These are phyloP conservation scores for Tricholoma saponaceum DNA, from an alignment of 768 basidiomycete genomes.

Conservation along the genomic window DNA sequence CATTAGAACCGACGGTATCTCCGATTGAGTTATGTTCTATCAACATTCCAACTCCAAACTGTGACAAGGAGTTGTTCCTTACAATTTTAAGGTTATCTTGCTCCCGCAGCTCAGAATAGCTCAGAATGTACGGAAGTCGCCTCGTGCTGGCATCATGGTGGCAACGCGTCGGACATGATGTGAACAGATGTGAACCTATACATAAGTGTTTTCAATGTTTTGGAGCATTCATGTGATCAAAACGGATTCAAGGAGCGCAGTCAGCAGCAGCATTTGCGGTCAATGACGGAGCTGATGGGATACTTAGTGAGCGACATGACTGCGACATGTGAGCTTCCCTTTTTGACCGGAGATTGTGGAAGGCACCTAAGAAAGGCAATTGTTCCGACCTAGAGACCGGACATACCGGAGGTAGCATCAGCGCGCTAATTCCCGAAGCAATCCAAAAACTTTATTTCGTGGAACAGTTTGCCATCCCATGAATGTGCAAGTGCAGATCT, in stretches of 20 bases:
- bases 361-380: neutral
- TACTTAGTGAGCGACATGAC: neutral
- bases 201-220: neutral
- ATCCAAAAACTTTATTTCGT: constrained; percentile 10
- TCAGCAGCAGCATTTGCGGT: neutral
- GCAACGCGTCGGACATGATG: constrained; percentile 2
- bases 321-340: neutral
- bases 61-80: neutral
- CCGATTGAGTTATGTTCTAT: neutral
- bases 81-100: constrained; percentile 2
- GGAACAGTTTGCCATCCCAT: neutral
- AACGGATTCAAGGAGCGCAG: neutral
- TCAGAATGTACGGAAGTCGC: neutral
- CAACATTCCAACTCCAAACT: neutral
- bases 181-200: neutral
- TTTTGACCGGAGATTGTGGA: neutral
- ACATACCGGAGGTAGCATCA: constrained; percentile 1
- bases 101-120: neutral
- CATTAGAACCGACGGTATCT: neutral
- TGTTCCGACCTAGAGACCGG: neutral
- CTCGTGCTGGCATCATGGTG: constrained; percentile 1
- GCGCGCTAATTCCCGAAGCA: constrained; percentile 1
- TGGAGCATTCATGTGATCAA: neutral
- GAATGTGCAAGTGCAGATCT: neutral
- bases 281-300: neutral